Percentiles rank a stretch among this genome's conserved stretches.
phyloP scores from a whole-genome alignment of 1,284 basidiomycete genomes.

The Moniliophthora roreri region DNA sequence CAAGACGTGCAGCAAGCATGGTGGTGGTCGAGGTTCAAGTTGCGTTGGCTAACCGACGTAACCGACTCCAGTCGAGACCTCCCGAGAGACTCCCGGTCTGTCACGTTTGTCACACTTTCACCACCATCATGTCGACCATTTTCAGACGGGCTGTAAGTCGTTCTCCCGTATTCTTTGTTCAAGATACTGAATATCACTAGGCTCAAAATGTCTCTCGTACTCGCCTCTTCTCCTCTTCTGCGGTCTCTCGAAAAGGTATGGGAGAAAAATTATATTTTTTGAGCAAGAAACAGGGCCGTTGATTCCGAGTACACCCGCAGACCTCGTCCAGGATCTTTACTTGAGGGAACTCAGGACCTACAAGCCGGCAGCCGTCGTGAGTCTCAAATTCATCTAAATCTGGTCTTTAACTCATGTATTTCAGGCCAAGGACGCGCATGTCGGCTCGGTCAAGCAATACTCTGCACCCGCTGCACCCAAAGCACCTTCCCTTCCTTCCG shows the following conservation, averaged over 20 bases:
- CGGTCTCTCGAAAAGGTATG: constrained; percentile 67
- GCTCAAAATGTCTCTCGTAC: constrained; percentile 43
- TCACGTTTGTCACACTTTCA: constrained; percentile 31
- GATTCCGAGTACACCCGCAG: constrained; percentile 53
- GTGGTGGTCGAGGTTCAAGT: constrained; percentile 17
- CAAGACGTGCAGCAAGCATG: constrained; percentile 47
- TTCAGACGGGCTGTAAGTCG: constrained; percentile 55
- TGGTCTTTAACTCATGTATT: constrained; percentile 6
- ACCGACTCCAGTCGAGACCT: not conserved
- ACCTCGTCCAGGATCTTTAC: constrained; percentile 93
- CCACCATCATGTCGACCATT: constrained; percentile 56
- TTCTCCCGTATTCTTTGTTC: constrained; percentile 17
- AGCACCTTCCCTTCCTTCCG: constrained; percentile 69
- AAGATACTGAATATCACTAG: constrained; percentile 21
- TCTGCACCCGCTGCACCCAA: constrained; percentile 66
- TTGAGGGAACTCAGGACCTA: constrained; percentile 88
- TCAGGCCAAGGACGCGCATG: constrained; percentile 83
- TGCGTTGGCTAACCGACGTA: not conserved
- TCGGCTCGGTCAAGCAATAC: constrained; percentile 78
- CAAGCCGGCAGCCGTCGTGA: constrained; percentile 65
- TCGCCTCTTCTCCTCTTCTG: constrained; percentile 64
- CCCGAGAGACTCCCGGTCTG: not conserved
- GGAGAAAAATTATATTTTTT: constrained; percentile 1
- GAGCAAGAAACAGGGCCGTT: not conserved
- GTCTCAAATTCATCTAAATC: constrained; percentile 22